phyloP scores from a whole-genome alignment of 768 basidiomycete genomes.

The Suillus tomentosus region DNA sequence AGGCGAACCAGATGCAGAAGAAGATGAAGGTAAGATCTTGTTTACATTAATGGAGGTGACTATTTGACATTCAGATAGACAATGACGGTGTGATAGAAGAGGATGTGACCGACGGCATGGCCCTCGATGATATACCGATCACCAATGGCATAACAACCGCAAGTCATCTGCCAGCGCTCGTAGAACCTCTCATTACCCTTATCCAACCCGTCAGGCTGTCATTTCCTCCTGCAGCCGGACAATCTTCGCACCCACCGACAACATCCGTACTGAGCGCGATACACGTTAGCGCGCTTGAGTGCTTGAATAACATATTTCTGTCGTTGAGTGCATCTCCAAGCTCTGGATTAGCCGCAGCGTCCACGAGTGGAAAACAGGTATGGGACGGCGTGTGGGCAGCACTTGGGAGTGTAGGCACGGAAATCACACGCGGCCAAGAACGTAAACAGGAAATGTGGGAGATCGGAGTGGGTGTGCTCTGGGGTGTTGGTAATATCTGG shows the following conservation, averaged over 20 bases:
- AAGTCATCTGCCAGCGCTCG: constrained; percentile 57
- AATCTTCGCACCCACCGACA: constrained; percentile 83
- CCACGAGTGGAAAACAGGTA: constrained; percentile 50
- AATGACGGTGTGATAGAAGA: constrained; percentile 43
- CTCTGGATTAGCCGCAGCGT: constrained; percentile 44
- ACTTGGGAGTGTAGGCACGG: constrained; percentile 58
- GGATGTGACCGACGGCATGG: constrained; percentile 24
- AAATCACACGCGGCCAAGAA: constrained; percentile 65
- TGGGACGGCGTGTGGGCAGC: constrained; percentile 72
- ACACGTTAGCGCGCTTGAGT: constrained; percentile 84
- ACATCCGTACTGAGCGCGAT: constrained; percentile 84
- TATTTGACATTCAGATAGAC: constrained; percentile 41
- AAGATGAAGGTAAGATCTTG: constrained; percentile 35
- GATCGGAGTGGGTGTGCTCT: constrained; percentile 77
- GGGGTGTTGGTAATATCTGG: constrained; percentile 84
- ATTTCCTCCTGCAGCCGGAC: constrained; percentile 69
- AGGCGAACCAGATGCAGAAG: constrained; percentile 35
- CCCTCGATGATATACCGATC: constrained; percentile 25
- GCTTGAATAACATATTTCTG: constrained; percentile 87
- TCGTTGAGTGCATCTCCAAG: constrained; percentile 59
- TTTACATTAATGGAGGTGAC: constrained; percentile 29
- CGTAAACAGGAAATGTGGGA: constrained; percentile 76
- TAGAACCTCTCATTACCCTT: constrained; percentile 66
- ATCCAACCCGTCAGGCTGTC: constrained; percentile 78
- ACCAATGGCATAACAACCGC: constrained; percentile 31